These are phyloP conservation scores for Kwoniella shandongensis DNA, from an alignment of 768 basidiomycete genomes.

Conservation along the genomic window DNA sequence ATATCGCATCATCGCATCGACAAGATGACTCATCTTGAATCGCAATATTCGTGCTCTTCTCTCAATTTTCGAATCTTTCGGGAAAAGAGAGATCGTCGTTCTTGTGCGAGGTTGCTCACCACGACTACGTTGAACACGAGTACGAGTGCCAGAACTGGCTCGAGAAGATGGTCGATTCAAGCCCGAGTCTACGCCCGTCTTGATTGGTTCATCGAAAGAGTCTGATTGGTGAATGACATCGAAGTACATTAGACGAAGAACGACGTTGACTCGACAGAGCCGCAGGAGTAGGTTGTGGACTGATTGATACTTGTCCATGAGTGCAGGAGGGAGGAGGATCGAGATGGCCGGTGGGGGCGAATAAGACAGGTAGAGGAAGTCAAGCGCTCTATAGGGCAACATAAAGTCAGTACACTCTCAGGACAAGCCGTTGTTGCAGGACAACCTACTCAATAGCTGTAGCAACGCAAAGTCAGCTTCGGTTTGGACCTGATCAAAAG, in stretches of 20 bases:
- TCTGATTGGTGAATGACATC: conserved; percentile 29
- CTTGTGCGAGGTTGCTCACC: too few relatives aligned
- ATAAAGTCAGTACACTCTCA: neutral
- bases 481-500: neutral
- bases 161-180: conserved; percentile 4
- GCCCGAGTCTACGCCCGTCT: conserved; percentile 22
- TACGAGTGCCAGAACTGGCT: neutral
- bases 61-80: conserved; percentile 60
- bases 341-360: conserved; percentile 78
- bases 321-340: conserved; percentile 67
- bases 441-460: conserved; percentile 54
- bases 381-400: conserved; percentile 70
- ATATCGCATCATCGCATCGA: conserved; percentile 67
- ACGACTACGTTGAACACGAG: neutral
- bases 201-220: conserved; percentile 38
- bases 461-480: neutral
- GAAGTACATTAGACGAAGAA: conserved; percentile 24
- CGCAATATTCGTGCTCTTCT: conserved; percentile 67
- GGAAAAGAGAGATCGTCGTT: conserved; percentile 58
- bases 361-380: conserved; percentile 87
- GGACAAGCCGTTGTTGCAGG: neutral
- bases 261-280: conserved; percentile 67
- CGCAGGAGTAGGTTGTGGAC: conserved; percentile 78
- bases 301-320: conserved; percentile 81
- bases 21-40: conserved; percentile 71